Percentiles rank a stretch among this genome's conserved stretches.
phyloP scores from a whole-genome alignment of 495 filamentous ascomycete genomes.

The Emericellopsis terricola region DNA sequence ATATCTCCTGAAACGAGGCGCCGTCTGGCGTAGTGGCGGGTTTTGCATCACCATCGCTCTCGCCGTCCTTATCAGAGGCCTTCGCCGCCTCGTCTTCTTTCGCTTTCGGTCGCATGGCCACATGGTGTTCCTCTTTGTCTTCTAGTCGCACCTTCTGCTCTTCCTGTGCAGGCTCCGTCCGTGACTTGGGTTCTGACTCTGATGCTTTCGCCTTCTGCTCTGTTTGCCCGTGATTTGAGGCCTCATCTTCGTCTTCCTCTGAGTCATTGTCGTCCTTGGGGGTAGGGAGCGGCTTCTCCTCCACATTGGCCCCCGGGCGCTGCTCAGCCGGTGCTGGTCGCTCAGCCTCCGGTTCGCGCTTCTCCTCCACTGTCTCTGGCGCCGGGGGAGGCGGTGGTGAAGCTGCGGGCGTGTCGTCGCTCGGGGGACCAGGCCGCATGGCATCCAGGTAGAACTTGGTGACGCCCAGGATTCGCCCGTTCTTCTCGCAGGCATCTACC shows the following conservation, averaged over 20 bases:
- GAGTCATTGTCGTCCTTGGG: conserved; percentile 8
- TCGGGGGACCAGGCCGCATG: conserved; percentile 15
- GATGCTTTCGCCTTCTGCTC: conserved; percentile 13
- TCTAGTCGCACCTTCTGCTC: conserved; percentile 39
- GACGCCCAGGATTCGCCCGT: conserved; percentile 85
- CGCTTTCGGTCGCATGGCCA: conserved; percentile 19
- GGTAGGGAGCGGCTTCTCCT: conserved; percentile 9
- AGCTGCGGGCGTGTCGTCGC: conserved; percentile 9
- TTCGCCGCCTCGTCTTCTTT: conserved; percentile 8
- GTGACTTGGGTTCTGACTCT: conserved; percentile 13
- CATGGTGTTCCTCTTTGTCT: conserved; percentile 31
- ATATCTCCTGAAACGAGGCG: conserved; percentile 35
- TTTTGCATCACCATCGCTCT: conserved; percentile 18
- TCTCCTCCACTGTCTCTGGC: conserved; percentile 8
- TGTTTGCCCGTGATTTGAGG: conserved; percentile 14
- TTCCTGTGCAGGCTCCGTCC: conserved; percentile 13
- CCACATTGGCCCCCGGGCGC: too few relatives aligned
- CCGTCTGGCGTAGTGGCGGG: conserved; percentile 23
- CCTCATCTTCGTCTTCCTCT: conserved; percentile 15
- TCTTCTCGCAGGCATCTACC: conserved; percentile 85
- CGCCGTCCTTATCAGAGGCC: conserved; percentile 13
- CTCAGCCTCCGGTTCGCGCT: conserved; percentile 6
- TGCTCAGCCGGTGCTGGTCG: conserved; percentile 4
- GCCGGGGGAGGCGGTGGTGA: conserved; percentile 7
- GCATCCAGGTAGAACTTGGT: conserved; percentile 91